Base-by-base conservation (phyloP, 768 basidiomycete species). In the Pulveroboletus sp. region DNA sequence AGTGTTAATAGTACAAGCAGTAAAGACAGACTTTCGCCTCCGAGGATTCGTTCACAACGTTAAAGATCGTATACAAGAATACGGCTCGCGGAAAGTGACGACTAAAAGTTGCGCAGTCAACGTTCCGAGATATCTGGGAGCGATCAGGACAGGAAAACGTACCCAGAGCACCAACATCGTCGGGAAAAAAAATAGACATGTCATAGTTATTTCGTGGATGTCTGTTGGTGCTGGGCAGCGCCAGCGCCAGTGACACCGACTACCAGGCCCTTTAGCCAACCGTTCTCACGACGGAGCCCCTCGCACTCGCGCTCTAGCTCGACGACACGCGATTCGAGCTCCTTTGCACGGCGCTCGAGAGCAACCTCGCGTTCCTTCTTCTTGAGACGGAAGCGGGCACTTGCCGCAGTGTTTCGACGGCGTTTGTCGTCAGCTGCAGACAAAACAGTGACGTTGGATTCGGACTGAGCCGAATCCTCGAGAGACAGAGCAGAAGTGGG, bases 361-460 rank as follows among this genome's bases (percentile, higher is more conserved):
- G 93, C 93, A 2, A 82, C 85, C 71, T 96, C 93, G 13, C 93
- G 78, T 69, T 94, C 91, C 75, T 96, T 96, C 77, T 96, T 96
- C 79, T 95, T 96, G 62, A 92, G 69, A 51, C 93, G 80, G 77
- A 96, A 96, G 8, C 93, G 87, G 30, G 93, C 93, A 46, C 88
- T 91, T 0, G 93, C 93, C 1, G 90, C 90, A 0, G 93, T 96
- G 66, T 96, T 96, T 40, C 93, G 75, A 50, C 92, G 79, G n/a
- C 93, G 84, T 65, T 95, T 95, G 69, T 95, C 93, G 68, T 95
- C 93, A 0, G 84, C 68, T 6, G 84, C 73, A 7, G 78, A 78
- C 3, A 82, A 18, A 0, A 71, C 46, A 7, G 66, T 66, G 32
- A 45, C 18, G 21, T 5, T 18, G 36, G 43, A 1, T 26, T 60